These are phyloP conservation scores for grape (Vitis vinifera) DNA, from an alignment of 164 flowering plant genomes.

Conservation along the genomic window ASM3070453v1 NC_081819.1:16804501-16805000, in stretches of 20 bases:
- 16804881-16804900: slow-evolving; percentile 8
- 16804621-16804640: slow-evolving; percentile 55
- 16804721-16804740: slow-evolving; percentile 21
- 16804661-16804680: slow-evolving; percentile 33
- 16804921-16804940: slow-evolving; percentile 67
- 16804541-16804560: not conserved
- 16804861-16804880: slow-evolving; percentile 24
- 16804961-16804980: slow-evolving; percentile 17
- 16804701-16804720: slow-evolving; percentile 28
- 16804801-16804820: slow-evolving; percentile 25
- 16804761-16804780: slow-evolving; percentile 27
- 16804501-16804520: not conserved
- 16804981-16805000: slow-evolving; percentile 34
- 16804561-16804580: slow-evolving; percentile 34
- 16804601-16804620: slow-evolving; percentile 50
- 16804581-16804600: slow-evolving; percentile 81
- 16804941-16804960: slow-evolving; percentile 33
- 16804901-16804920: slow-evolving; percentile 24
- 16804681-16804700: slow-evolving; percentile 58
- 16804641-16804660: slow-evolving; percentile 39
- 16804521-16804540: not conserved
- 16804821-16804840: slow-evolving; percentile 29
- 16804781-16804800: slow-evolving; percentile 18
- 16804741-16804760: slow-evolving; percentile 17
- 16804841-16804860: slow-evolving; percentile 52